Conservation (phyloP, 2,329 filamentous ascomycete species). For the Aphanocladium album region DNA sequence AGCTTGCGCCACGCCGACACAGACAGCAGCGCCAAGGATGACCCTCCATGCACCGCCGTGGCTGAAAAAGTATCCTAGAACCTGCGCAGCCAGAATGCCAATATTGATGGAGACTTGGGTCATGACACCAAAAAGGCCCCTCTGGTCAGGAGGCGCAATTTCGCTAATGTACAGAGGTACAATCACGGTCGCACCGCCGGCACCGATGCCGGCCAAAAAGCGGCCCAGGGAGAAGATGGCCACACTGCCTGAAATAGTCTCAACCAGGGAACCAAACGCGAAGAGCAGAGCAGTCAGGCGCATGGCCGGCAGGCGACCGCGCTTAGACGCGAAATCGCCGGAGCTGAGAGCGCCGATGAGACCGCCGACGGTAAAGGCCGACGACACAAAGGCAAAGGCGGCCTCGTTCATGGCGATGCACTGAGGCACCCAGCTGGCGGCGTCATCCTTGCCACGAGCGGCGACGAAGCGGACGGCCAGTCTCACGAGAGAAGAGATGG, state of each 20-base stretch:
- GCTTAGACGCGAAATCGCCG: conserved; percentile 71
- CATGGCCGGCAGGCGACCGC: conserved; percentile 73
- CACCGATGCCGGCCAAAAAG: conserved; percentile 74
- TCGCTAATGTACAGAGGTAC: conserved; percentile 95
- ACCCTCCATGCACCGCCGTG: conserved; percentile 74
- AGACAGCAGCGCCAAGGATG: conserved; percentile 69
- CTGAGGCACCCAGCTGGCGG: conserved; percentile 47
- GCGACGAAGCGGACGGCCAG: conserved; percentile 17
- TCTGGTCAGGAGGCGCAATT: conserved; percentile 67
- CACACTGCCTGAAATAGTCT: conserved; percentile 66
- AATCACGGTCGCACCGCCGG: conserved; percentile 85
- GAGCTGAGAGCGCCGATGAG: conserved; percentile 75
- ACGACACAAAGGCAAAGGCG: conserved; percentile 80
- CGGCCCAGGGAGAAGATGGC: conserved; percentile 66
- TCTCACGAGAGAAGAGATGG: conserved; percentile 29
- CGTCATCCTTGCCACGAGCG: not conserved
- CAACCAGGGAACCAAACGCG: conserved; percentile 67
- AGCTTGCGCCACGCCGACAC: conserved; percentile 62
- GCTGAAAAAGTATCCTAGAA: conserved; percentile 83
- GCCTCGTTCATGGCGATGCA: conserved; percentile 85
- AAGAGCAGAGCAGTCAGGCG: conserved; percentile 73
- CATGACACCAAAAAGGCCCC: conserved; percentile 75
- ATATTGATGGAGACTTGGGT: conserved; percentile 93
- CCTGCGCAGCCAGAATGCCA: conserved; percentile 79
- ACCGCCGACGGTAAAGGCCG: conserved; percentile 86